phyloP scores from a whole-genome alignment of 805 yeast genomes.

The Cyberlindnera suaveolens region DNA sequence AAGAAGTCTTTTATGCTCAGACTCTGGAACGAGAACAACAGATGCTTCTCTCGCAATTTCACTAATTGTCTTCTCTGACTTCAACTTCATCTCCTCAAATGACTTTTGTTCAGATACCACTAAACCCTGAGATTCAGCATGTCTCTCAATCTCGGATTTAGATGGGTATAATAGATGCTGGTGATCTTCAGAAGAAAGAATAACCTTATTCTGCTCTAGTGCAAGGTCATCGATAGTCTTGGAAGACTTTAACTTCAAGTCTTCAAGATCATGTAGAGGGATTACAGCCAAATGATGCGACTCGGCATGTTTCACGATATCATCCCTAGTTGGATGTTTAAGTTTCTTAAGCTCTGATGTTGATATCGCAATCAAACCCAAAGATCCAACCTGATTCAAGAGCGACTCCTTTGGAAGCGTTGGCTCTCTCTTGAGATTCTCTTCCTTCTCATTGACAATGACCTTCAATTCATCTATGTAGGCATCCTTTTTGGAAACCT shows the following conservation, averaged over 20 bases:
- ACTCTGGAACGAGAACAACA: constrained; percentile 19
- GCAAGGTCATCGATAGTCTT: constrained; percentile 22
- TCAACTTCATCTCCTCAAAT: constrained; percentile 1
- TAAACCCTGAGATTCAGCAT: constrained; percentile 9
- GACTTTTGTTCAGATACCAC: constrained; percentile 1
- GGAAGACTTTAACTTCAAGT: constrained; percentile 8
- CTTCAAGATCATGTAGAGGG: constrained; percentile 9
- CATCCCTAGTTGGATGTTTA: constrained; percentile 6
- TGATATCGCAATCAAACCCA: constrained; percentile 11
- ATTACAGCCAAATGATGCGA: constrained; percentile 8
- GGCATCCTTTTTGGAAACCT: constrained; percentile 7
- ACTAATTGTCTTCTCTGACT: constrained; percentile 8
- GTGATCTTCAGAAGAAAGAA: constrained; percentile 11
- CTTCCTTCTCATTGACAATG: constrained; percentile 9
- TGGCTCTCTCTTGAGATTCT: constrained; percentile 10
- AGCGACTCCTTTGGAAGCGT: constrained; percentile 9
- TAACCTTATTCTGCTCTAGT: constrained; percentile 9
- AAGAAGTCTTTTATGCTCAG: constrained; percentile 13
- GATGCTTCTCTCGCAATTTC: constrained; percentile 20
- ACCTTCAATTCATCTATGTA: constrained; percentile 10
- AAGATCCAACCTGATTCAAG: constrained; percentile 8
- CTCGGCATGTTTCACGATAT: constrained; percentile 6
- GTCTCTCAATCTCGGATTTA: constrained; percentile 2
- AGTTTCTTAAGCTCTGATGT: constrained; percentile 6
- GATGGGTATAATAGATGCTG: constrained; percentile 11